Percentiles rank a stretch among this genome's conserved stretches.
Evolutionary conservation across 805 yeast genomes (phyloP).

Genomic region (Hagleromyces aurorensis): DNA sequence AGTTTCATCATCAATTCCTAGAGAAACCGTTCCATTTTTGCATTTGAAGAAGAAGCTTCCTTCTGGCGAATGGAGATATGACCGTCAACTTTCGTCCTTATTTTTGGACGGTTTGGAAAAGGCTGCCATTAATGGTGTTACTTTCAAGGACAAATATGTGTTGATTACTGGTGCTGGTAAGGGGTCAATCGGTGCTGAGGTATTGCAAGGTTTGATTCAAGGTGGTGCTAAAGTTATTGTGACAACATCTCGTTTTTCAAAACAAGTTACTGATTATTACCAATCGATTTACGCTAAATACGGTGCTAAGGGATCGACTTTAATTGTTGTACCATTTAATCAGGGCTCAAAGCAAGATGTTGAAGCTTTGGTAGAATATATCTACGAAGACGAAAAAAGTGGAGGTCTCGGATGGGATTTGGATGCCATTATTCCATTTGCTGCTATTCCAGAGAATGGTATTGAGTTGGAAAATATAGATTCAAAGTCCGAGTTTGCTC

Average conservation of each 20-base stretch:
- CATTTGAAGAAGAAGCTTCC: conserved; percentile 75
- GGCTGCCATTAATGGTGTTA: conserved; percentile 90
- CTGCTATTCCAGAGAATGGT: conserved; percentile 99
- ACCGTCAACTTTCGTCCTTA: conserved; percentile 62
- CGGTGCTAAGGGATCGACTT: conserved; percentile 87
- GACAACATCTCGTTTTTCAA: conserved; percentile 92
- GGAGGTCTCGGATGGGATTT: conserved; percentile 98
- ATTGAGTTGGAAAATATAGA: conserved; percentile 88
- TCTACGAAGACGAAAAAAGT: conserved; percentile 72
- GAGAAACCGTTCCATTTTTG: conserved; percentile 88
- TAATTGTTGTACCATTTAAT: conserved; percentile 96
- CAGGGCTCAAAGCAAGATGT: conserved; percentile 96
- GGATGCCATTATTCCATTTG: conserved; percentile 94
- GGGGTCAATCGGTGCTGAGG: conserved; percentile 97
- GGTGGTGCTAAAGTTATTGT: conserved; percentile 98
- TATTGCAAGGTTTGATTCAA: conserved; percentile 85
- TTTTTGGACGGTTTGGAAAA: conserved; percentile 87
- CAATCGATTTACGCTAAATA: conserved; percentile 86
- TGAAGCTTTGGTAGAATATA: conserved; percentile 72
- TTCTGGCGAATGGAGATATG: conserved; percentile 77
- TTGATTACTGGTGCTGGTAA: conserved; percentile 98
- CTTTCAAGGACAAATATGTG: conserved; percentile 82
- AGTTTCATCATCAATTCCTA: conserved; percentile 65
- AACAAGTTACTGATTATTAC: conserved; percentile 90
- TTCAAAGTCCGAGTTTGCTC: conserved; percentile 95